Evolutionary conservation across 129 eudicot genomes (phyloP), one percentile per base, ranked within the genome.

Genomic region (Silybum marianum): DNA sequence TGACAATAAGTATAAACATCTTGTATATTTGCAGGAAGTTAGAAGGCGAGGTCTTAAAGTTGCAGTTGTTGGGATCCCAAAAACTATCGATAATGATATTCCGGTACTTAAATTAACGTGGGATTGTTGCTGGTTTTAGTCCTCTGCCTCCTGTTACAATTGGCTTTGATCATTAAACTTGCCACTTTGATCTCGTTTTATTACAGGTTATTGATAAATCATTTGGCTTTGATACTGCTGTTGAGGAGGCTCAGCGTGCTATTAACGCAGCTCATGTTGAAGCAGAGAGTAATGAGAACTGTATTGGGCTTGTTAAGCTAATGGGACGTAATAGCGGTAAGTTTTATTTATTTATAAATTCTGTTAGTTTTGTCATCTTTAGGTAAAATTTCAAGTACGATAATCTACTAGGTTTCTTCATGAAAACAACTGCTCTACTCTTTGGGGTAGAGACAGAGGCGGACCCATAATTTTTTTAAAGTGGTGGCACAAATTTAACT

Each of bases 241-340:
- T 95, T 68, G 99, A 95, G 91, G 99, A 95, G 86, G 99, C 99
- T 70, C 95, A 95, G 44, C 98, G 99, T 72, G 99, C 98, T 24
- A 95, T 95, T 25, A 89, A 87, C 85, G 98, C 99, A 73, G 98
- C 99, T 26, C 99, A 95, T 78, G 97, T 91, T 63, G 99, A 95
- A 88, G 85, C 99, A 62, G 93, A 89, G 67, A 95, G 99, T 85
- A 75, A 72, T 16, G 98, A 89, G 72, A 95, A 95, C 80, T 90
- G 99, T 78, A 93, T 95, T 38, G 99, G 99, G 74, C 92, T 95
- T 21, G 99, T 95, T 80, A 95, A 95, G 91, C 83, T 95, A 54
- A 95, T 95, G 99, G 99, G 99, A 67, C 92, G 98, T 62, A 73
- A 92, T 73, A 95, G 99, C 73, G 99, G 99, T 95, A 88, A 54